Evolutionary conservation across 257 asterid species (phyloP).

Genomic region (Solanum corneliomulleri): DNA sequence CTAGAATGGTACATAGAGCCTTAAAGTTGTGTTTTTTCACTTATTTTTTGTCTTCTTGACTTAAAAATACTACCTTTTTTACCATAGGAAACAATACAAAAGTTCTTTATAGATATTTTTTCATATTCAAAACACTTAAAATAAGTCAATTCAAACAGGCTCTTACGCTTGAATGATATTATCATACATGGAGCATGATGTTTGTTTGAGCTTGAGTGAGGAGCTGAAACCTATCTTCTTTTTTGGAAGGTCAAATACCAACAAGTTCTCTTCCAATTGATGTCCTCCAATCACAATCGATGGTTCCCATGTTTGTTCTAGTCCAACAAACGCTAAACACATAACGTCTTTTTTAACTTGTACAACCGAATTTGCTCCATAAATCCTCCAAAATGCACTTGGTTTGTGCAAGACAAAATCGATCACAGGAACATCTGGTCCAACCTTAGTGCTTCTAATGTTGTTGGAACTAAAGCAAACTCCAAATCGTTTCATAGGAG

Average conservation of each 20-base stretch:
- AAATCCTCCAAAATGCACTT: conserved; percentile 25
- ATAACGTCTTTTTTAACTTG: not conserved
- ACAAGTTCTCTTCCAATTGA: conserved; percentile 37
- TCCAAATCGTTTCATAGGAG: conserved; percentile 5
- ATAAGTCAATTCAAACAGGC: too few relatives aligned
- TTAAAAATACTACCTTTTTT: too few relatives aligned
- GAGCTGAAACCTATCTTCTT: conserved; percentile 34
- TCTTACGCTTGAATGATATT: too few relatives aligned
- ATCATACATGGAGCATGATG: conserved; percentile 26
- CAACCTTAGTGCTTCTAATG: not conserved
- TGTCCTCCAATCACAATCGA: conserved; percentile 29
- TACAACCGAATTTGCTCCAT: conserved; percentile 31
- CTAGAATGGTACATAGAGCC: too few relatives aligned
- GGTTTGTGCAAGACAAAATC: conserved; percentile 9
- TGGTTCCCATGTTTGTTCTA: conserved; percentile 11
- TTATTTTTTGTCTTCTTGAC: too few relatives aligned
- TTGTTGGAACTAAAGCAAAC: conserved; percentile 1
- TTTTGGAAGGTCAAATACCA: conserved; percentile 30
- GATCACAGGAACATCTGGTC: conserved; percentile 5
- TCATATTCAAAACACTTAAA: too few relatives aligned
- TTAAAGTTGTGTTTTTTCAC: too few relatives aligned
- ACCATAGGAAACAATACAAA: too few relatives aligned
- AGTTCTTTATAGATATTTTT: too few relatives aligned
- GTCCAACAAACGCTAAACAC: conserved; percentile 36
- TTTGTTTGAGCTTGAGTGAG: conserved; percentile 13